Conservation (phyloP, 306 rosid species). For the Cicer cuneatum region DNA sequence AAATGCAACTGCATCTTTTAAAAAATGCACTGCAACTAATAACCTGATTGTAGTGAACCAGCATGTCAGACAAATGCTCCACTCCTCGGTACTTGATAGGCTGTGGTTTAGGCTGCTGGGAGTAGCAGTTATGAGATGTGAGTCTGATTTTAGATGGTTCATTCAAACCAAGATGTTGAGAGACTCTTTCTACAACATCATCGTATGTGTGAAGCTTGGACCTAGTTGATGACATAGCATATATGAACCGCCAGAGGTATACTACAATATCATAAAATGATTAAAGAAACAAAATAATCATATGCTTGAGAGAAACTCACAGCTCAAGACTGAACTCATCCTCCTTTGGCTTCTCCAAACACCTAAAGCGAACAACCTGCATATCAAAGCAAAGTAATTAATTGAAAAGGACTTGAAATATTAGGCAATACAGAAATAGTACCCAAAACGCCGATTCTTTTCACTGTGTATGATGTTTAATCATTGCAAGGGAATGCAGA, state of each 20-base stretch:
- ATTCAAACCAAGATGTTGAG: constrained; percentile 60
- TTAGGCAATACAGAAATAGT: neutral
- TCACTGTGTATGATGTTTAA: neutral
- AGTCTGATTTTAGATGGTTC: constrained; percentile 83
- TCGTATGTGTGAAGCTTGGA: constrained; percentile 55
- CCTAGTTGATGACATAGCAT: constrained; percentile 50
- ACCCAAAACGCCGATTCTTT: neutral
- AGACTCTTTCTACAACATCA: constrained; percentile 75
- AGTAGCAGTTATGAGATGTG: constrained; percentile 80
- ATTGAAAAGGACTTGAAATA: constrained; percentile 16
- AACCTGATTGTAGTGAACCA: constrained; percentile 83
- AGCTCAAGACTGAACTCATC: constrained; percentile 83
- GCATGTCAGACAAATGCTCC: constrained; percentile 82
- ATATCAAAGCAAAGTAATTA: constrained; percentile 38
- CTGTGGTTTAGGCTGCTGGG: constrained; percentile 44
- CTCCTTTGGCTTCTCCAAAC: constrained; percentile 88
- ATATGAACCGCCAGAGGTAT: constrained; percentile 16
- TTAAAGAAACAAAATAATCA: neutral
- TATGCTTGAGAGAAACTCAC: constrained; percentile 55
- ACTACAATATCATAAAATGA: neutral
- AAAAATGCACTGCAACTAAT: constrained; percentile 6
- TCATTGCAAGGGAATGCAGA: neutral
- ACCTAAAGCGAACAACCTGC: constrained; percentile 89
- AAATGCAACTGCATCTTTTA: constrained; percentile 1
- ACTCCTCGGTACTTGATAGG: constrained; percentile 55